These are phyloP conservation scores for Medicago ruthenica DNA, from an alignment of 306 rosid genomes.

Conservation along the genomic window DNA sequence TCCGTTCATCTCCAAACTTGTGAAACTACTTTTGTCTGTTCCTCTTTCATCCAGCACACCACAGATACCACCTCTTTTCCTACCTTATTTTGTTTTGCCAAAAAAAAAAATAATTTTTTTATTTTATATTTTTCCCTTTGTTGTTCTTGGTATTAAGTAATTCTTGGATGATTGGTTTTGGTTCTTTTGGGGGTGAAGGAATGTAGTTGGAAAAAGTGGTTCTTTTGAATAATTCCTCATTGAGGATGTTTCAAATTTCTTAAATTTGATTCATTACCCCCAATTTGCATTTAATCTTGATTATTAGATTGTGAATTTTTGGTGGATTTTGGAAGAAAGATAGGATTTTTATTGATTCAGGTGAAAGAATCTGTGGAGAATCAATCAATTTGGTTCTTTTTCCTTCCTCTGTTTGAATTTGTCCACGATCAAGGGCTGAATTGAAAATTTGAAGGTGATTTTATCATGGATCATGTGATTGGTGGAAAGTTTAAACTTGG, in stretches of 20 bases:
- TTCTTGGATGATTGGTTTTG: conserved; percentile 43
- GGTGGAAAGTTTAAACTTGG: conserved; percentile 93
- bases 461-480: conserved; percentile 91
- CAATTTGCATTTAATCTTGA: conserved; percentile 14
- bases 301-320: conserved; percentile 28
- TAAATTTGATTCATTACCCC: conserved; percentile 26
- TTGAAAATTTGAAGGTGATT: conserved; percentile 58
- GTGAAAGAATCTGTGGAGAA: conserved; percentile 45
- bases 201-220: conserved; percentile 45
- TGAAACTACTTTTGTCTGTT: conserved; percentile 49
- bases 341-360: conserved; percentile 38
- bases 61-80: conserved; percentile 25
- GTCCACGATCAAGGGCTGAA: conserved; percentile 48
- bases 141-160: conserved; percentile 23
- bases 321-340: conserved; percentile 47
- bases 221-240: conserved; percentile 49
- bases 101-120: conserved; percentile 14
- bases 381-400: conserved; percentile 33
- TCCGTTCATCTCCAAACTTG: conserved; percentile 51
- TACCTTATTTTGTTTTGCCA: conserved; percentile 18
- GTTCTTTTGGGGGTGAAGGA: conserved; percentile 37
- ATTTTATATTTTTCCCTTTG: neutral
- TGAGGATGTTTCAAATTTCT: conserved; percentile 43
- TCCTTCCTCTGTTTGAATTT: conserved; percentile 46
- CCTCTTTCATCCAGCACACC: conserved; percentile 51